phyloP scores from a whole-genome alignment of 495 filamentous ascomycete genomes.

The Tuber melanosporum region DNA sequence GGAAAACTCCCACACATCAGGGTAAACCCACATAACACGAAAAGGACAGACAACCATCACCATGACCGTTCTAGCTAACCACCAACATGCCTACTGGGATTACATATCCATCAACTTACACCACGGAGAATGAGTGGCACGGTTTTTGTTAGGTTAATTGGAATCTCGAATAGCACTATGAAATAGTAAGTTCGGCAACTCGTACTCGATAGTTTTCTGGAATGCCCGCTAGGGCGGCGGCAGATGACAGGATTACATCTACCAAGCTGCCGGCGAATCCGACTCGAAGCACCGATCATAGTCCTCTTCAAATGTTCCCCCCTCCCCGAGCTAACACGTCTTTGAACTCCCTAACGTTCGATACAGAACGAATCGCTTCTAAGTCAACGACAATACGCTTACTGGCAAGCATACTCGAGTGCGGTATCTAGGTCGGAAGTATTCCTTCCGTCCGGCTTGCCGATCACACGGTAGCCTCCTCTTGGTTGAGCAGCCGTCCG shows the following conservation, averaged over 20 bases:
- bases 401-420: conserved; percentile 2
- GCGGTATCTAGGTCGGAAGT: conserved; percentile 51
- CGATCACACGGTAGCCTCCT: conserved; percentile 61
- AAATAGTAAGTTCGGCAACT: conserved; percentile 71
- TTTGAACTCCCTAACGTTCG: conserved; percentile 29
- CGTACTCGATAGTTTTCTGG: conserved; percentile 46
- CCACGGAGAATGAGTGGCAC: conserved; percentile 63
- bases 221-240: conserved; percentile 48
- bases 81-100: too few species aligned
- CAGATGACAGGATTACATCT: conserved; percentile 73
- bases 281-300: conserved; percentile 45
- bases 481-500: conserved; percentile 60
- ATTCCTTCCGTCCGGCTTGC: conserved; percentile 57
- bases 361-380: conserved; percentile 51
- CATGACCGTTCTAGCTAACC: too few species aligned
- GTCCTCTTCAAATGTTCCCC: conserved; percentile 41
- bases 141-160: conserved; percentile 52
- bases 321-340: conserved; percentile 34
- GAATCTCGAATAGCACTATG: conserved; percentile 62
- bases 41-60: too few species aligned
- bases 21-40: too few species aligned
- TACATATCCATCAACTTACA: conserved; percentile 40
- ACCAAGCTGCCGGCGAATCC: conserved; percentile 45
- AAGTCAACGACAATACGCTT: conserved; percentile 13
- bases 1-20: too few species aligned